phyloP scores from a whole-genome alignment of 164 flowering plant genomes.

The Dillenia suffruticosa region DNA sequence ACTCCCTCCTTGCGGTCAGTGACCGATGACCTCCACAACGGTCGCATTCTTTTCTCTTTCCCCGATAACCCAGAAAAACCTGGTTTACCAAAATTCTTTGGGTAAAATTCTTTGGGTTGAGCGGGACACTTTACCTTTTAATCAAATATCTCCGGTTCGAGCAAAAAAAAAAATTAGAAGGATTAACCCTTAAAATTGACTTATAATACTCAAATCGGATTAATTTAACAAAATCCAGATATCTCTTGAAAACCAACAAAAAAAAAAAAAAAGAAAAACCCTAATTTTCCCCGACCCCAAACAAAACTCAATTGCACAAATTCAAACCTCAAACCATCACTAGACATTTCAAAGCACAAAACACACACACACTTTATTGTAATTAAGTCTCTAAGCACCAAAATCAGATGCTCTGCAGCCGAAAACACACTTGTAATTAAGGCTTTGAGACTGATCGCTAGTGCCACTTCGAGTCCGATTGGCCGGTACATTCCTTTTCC shows the following conservation, averaged over 20 bases:
- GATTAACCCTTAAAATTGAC: too few species aligned
- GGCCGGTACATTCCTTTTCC: slow-evolving; percentile 80
- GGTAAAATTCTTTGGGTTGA: too few species aligned
- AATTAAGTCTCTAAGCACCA: slow-evolving; percentile 3
- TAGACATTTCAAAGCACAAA: slow-evolving; percentile 4
- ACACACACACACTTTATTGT: slow-evolving; percentile 2
- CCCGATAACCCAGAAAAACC: slow-evolving; percentile 9
- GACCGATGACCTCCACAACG: slow-evolving; percentile 36
- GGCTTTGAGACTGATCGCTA: slow-evolving; percentile 55
- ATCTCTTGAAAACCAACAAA: too few species aligned
- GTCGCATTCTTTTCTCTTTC: slow-evolving; percentile 13
- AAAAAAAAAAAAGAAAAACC: too few species aligned
- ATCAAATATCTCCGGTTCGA: too few species aligned
- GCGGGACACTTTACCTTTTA: too few species aligned
- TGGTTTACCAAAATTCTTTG: too few species aligned
- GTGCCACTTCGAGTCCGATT: slow-evolving; percentile 88
- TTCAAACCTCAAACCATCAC: slow-evolving; percentile 7
- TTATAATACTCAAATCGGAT: too few species aligned
- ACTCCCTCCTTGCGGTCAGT: not conserved
- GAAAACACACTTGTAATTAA: slow-evolving; percentile 28
- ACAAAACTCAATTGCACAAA: not conserved
- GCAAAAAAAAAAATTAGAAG: too few species aligned
- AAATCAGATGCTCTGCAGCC: slow-evolving; percentile 20
- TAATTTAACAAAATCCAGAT: too few species aligned
- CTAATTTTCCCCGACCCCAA: slow-evolving; percentile 14